phyloP scores from a whole-genome alignment of 495 filamentous ascomycete species.

The Aspergillus heteromorphus region DNA sequence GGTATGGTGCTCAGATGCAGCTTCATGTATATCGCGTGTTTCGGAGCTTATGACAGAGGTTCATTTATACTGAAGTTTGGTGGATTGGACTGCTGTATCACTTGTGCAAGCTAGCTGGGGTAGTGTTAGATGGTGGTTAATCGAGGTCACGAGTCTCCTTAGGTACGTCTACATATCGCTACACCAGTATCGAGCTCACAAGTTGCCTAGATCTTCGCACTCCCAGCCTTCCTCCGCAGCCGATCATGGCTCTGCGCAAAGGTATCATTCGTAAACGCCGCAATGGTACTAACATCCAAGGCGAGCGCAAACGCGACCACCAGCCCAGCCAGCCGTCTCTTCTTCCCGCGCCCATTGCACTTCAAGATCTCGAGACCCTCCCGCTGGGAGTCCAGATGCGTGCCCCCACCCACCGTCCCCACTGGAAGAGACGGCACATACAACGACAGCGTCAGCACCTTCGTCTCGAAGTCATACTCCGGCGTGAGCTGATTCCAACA shows the following conservation, averaged over 20 bases:
- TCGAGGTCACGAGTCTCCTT: too few species aligned
- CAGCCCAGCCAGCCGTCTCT: slow-evolving; percentile 8
- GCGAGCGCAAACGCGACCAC: slow-evolving; percentile 14
- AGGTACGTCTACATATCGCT: too few species aligned
- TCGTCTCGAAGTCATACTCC: slow-evolving; percentile 5
- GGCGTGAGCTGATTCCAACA: slow-evolving; percentile 10
- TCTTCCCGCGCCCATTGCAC: slow-evolving; percentile 5
- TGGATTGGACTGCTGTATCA: too few species aligned
- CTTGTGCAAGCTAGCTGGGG: too few species aligned
- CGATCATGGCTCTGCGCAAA: slow-evolving; percentile 11
- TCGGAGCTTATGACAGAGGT: too few species aligned
- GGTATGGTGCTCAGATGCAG: too few species aligned
- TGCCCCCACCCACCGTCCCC: slow-evolving; percentile 10
- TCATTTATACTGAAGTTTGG: too few species aligned
- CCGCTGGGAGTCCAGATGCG: slow-evolving; percentile 4
- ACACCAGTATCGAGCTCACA: too few species aligned
- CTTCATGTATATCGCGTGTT: too few species aligned
- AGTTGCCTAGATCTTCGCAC: too few species aligned
- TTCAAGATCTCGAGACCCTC: slow-evolving; percentile 9
- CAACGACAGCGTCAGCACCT: slow-evolving; percentile 1
- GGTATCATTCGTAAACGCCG: slow-evolving; percentile 11
- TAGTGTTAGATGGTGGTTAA: too few species aligned
- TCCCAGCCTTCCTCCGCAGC: not conserved
- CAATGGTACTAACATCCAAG: slow-evolving; percentile 9
- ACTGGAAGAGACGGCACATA: slow-evolving; percentile 12